phyloP scores from a whole-genome alignment of 176 grass and related monocot genomes.

The Rhynchospora tenuis region DNA sequence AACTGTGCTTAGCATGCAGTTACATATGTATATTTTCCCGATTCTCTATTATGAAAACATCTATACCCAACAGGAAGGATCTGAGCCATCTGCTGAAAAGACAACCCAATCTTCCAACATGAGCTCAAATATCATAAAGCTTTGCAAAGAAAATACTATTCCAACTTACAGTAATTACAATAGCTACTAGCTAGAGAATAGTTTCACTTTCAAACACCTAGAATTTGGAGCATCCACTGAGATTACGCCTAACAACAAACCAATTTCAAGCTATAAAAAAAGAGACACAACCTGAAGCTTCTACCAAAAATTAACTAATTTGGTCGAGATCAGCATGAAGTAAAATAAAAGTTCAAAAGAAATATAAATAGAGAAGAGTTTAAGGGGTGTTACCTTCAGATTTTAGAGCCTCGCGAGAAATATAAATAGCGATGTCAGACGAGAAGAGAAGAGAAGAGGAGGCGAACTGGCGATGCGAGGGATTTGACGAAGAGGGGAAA shows the following conservation, averaged over 20 bases:
- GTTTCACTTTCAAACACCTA: neutral
- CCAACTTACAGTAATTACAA: neutral
- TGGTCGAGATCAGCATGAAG: neutral
- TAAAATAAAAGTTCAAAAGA: neutral
- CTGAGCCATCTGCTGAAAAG: neutral
- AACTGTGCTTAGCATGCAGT: neutral
- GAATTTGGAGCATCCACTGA: neutral
- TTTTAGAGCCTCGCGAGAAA: neutral
- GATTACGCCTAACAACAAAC: neutral
- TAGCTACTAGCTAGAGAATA: neutral
- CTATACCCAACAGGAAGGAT: neutral
- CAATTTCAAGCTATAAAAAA: neutral
- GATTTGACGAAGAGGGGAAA: neutral
- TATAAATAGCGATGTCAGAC: neutral
- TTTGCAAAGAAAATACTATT: neutral
- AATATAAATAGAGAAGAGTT: neutral
- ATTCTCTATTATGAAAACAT: neutral
- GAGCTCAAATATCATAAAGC: neutral
- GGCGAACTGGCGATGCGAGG: neutral
- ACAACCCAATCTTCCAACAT: neutral
- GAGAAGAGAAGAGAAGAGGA: neutral
- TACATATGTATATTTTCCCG: neutral
- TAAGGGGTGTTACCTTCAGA: neutral
- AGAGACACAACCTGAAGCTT: neutral
- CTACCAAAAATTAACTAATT: neutral